phyloP scores from a whole-genome alignment of 1,284 basidiomycete species.

The Peniophora sp. region DNA sequence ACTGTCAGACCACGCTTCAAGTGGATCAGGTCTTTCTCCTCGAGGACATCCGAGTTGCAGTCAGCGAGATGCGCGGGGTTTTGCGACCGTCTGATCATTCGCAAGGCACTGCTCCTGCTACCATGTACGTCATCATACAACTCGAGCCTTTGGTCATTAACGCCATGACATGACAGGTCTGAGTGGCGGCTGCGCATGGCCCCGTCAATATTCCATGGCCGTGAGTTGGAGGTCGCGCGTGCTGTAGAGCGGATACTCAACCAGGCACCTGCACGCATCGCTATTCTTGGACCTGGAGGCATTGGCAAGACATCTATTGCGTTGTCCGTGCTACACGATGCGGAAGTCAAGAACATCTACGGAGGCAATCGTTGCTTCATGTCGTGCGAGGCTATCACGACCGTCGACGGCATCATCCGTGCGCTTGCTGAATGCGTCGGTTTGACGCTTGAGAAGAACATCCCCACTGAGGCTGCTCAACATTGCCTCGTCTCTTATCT shows the following conservation, averaged over 20 bases:
- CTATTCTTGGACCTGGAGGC: conserved; percentile 23
- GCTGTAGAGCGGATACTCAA: not conserved
- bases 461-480: not conserved
- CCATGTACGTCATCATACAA: too few relatives aligned
- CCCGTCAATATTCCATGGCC: not conserved
- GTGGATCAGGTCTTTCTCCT: too few relatives aligned
- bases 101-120: too few relatives aligned
- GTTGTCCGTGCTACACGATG: conserved; percentile 17
- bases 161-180: not conserved
- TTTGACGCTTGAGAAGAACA: not conserved
- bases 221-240: not conserved
- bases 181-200: not conserved
- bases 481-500: conserved; percentile 8
- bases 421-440: conserved; percentile 12
- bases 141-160: not conserved
- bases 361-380: conserved; percentile 16
- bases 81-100: not conserved
- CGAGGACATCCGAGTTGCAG: too few relatives aligned
- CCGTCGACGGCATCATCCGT: conserved; percentile 13
- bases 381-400: conserved; percentile 16
- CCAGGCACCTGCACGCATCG: conserved; percentile 7
- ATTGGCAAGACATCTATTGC: conserved; percentile 28
- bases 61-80: too few relatives aligned
- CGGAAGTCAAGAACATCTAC: conserved; percentile 11
- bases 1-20: too few relatives aligned